phyloP scores from a whole-genome alignment of 352 stramenopile species.

The Globisporangium orthogonon region DNA sequence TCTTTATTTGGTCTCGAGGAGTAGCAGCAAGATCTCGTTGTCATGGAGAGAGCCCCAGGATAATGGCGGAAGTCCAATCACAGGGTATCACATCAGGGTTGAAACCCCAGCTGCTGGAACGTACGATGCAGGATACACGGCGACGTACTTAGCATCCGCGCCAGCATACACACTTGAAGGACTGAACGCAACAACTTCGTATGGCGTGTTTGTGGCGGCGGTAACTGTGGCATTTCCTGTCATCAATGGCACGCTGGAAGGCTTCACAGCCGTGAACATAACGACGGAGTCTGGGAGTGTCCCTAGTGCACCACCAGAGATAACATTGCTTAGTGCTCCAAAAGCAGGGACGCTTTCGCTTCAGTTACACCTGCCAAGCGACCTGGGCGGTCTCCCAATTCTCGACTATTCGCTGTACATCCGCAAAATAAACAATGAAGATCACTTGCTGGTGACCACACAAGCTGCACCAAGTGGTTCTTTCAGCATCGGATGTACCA shows the following conservation, averaged over 20 bases:
- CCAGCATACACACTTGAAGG: conserved; percentile 11
- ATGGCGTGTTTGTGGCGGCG: conserved; percentile 24
- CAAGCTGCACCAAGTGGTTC: background rate
- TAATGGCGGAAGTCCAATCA: conserved; percentile 26
- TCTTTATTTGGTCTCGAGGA: conserved; percentile 5
- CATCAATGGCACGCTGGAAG: background rate
- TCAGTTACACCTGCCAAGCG: conserved; percentile 16
- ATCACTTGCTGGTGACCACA: background rate
- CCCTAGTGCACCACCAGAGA: conserved; percentile 12
- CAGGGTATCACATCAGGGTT: conserved; percentile 11
- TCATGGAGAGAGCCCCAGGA: conserved; percentile 34
- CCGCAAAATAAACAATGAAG: conserved; percentile 1
- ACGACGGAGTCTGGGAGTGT: conserved; percentile 16
- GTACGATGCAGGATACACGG: background rate
- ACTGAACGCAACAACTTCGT: conserved; percentile 29
- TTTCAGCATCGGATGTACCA: conserved; percentile 6
- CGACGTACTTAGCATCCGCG: background rate
- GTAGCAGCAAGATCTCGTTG: conserved; percentile 19
- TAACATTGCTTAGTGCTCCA: conserved; percentile 16
- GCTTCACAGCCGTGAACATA: conserved; percentile 10
- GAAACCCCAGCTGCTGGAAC: background rate
- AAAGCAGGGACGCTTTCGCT: conserved; percentile 32
- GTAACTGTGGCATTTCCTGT: conserved; percentile 18
- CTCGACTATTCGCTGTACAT: conserved; percentile 31
- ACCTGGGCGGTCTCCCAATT: conserved; percentile 32